Evolutionary conservation across 1,284 basidiomycete genomes (phyloP), one percentile per base, ranked within the genome.

Genomic region (Tilletia walkeri): DNA sequence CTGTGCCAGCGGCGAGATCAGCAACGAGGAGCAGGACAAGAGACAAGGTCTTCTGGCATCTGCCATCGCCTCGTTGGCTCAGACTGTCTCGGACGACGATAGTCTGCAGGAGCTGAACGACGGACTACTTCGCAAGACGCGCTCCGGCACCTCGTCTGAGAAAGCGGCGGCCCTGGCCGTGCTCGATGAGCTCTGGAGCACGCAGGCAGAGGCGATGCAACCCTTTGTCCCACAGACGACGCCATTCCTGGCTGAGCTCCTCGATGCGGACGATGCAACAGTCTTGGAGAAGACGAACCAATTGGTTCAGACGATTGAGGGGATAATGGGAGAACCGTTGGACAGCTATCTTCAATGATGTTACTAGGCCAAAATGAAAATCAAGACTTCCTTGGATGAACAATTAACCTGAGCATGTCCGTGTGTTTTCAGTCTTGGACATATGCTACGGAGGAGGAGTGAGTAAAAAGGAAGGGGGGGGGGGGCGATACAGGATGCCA

Each of bases 111-210:
- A 86, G 9, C 86, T 95, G 83, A 96, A 97, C 86, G 86, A 91
- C 38, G 87, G 89, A 54, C 84, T 98, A n/a, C 88, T 97, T 69
- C 90, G 94, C 89, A 89, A 92, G 71, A 93, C 92, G 0, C 90
- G 94, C 9, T 34, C 66, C 24, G 36, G 41, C 3, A 39, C 47
- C 1, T 30, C 9, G 2, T 18, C 72, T 73, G 66, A 38, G 45
- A 47, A 50, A 12, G 82, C 93, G 10, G 88, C 89, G 65, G 91
- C 94, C 0, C 85, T 98, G 59, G 83, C 86, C 18, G 90, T 90
- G 69, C 86, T 91, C 24, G 88, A 90, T 20, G 86, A 87, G 20
- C 84, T 97, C 61, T 99, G 95, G 96, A 78, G 79, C 12, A 82
- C 80, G 36, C 72, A 78, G 67, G 76, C 73, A 54, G 90, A 94